Evolutionary conservation across 768 basidiomycete species (phyloP), one percentile per base, ranked within the genome.

Genomic region (Agrocybe pediades): DNA sequence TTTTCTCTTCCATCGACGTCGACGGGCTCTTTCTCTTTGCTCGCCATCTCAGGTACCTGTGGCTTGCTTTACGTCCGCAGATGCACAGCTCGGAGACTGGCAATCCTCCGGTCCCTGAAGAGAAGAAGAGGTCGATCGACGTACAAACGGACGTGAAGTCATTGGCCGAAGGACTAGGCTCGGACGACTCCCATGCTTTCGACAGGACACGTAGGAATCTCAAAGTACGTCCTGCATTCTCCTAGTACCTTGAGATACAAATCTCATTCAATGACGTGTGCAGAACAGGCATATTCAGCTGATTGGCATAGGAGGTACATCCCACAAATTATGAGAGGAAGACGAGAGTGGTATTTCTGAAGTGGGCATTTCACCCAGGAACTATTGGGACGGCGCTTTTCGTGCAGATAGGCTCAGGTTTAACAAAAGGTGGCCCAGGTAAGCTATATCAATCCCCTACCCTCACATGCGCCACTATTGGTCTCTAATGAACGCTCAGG

Each of bases 331-430:
- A n/a, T n/a, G n/a, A n/a, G n/a, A n/a, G n/a, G 16, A 7, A 24
- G 9, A 11, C 20, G 2, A 23, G 58, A 46, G 41, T 21, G 19
- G 21, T 46, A 55, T 40, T n/a, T n/a, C 41, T 25, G 42, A 54
- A 44, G 41, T 47, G 27, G 20, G 2, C 20, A 3, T 49, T 30
- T 36, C 41, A 13, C 19, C 41, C 33, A 75, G 87, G 87, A 42
- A 86, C 87, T n/a, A 79, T 90, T 54, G 87, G 88, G 49, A 89
- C 87, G 2, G 87, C 84, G 49, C 75, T 89, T 17, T 88, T 88
- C 71, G 80, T 90, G 13, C 88, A 87, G 59, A 88, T 87, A n/a
- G 87, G 88, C 19, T 62, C 74, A 2, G 69, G 81, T 3, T 68
- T 91, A 24, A 73, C 75, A 1, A 78, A 77, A 46, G 86, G 86